Base-by-base conservation (phyloP, 805 yeast genomes). In the Ogataea wickerhamii region DNA sequence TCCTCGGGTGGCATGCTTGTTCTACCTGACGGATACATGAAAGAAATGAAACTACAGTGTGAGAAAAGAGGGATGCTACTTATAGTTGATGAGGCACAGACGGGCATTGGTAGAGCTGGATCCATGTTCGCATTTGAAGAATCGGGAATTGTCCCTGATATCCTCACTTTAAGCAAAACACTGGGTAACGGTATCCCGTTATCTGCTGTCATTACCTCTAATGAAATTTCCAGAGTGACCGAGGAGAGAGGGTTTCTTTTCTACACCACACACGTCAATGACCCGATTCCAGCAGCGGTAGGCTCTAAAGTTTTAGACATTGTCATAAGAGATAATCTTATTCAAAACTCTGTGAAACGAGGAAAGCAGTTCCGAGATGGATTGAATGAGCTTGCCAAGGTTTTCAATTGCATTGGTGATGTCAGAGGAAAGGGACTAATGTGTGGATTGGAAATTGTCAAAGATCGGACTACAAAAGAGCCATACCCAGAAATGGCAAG, bases 1-100 rank as follows among this genome's bases (percentile, higher is more conserved):
- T 63, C 76, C 10, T 74, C 71, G 49, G 77, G 77, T 33, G 78
- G 77, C 40, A 73, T 63, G 76, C 66, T 52, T 68, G 73, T 21
- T 47, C 68, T 27, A 44, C 71, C 43, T 50, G 58, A 40, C 64
- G 60, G 59, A 19, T 57, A 56, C 28, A 22, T 56, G 37, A 37
- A 51, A 35, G 56, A 48, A 29, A 41, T 57, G 47, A 51, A 55
- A 23, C 23, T 19, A 16, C 58, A 55, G 16, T 56, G 61, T 39
- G 55, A 55, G 33, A 65, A 67, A 43, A 60, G 72, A 50, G 72
- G 67, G 13, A 63, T 71, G 45, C 62, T 73, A 38, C 56, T 73
- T 62, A 73, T 73, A 44, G 71, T 73, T 4, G 79, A 73, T 46
- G 79, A 73, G 54, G 78, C 74, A 22, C 77, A 72, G 52, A 71